These are phyloP conservation scores for Panicum miliaceum DNA, from an alignment of 176 grass and related monocot species.

Conservation along the genomic window DNA sequence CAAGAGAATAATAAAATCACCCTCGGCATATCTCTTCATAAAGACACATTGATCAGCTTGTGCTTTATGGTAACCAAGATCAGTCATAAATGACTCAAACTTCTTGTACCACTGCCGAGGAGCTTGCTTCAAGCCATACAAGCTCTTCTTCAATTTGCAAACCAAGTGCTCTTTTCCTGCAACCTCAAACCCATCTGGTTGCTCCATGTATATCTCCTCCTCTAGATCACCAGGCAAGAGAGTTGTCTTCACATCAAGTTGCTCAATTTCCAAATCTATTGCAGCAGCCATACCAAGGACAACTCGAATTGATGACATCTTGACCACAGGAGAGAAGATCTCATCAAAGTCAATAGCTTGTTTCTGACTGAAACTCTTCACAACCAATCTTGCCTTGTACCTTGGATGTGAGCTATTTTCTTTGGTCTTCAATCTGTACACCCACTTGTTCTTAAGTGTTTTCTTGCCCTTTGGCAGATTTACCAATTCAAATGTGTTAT, in stretches of 20 bases:
- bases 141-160: neutral
- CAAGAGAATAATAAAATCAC: conserved; percentile 32
- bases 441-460: too few species aligned
- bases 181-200: neutral
- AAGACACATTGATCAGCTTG: conserved; percentile 15
- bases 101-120: conserved; percentile 7
- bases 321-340: conserved; percentile 24
- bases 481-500: too few species aligned
- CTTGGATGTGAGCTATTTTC: too few species aligned
- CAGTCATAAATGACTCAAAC: neutral
- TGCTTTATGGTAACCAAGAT: neutral
- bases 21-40: conserved; percentile 8
- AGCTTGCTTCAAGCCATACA: conserved; percentile 34
- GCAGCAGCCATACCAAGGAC: conserved; percentile 21
- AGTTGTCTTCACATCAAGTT: too few species aligned
- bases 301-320: conserved; percentile 40
- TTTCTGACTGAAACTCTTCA: too few species aligned
- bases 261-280: neutral
- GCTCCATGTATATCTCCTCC: too few species aligned
- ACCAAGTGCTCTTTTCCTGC: conserved; percentile 22
- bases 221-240: too few species aligned
- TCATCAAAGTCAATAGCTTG: conserved; percentile 26
- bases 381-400: too few species aligned
- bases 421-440: too few species aligned
- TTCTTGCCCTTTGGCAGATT: too few species aligned